These are phyloP conservation scores for Penicillium sp. DNA, from an alignment of 2,329 filamentous ascomycete genomes.

Conservation along the genomic window DNA sequence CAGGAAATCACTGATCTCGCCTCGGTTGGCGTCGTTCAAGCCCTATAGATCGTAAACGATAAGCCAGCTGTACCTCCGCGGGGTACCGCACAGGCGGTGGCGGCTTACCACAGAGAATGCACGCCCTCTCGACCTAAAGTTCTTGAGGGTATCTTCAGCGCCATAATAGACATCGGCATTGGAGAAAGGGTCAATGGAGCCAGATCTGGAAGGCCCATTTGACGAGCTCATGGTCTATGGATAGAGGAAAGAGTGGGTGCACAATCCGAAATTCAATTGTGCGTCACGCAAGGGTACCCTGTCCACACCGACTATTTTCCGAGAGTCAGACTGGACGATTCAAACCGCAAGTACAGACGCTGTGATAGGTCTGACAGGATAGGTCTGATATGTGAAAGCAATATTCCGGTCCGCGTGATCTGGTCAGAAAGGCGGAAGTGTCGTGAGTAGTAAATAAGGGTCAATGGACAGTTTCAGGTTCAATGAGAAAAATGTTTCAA, in stretches of 20 bases:
- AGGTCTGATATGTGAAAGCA: neutral
- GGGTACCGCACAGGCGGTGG: conserved; percentile 16
- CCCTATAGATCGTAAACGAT: conserved; percentile 27
- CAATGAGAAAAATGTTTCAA: neutral
- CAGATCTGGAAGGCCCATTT: conserved; percentile 40
- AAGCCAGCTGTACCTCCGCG: conserved; percentile 14
- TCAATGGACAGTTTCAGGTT: neutral
- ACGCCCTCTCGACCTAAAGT: conserved; percentile 50
- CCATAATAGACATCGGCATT: conserved; percentile 63
- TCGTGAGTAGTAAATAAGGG: neutral
- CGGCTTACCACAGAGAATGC: conserved; percentile 59
- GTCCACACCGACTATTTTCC: conserved; percentile 26
- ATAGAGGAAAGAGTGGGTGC: conserved; percentile 6
- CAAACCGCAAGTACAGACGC: conserved; percentile 3
- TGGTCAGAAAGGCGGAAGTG: neutral
- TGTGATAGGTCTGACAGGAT: conserved; percentile 1
- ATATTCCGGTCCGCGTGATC: neutral
- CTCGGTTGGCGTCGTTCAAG: conserved; percentile 39
- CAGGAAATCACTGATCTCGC: conserved; percentile 38
- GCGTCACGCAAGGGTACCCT: conserved; percentile 17
- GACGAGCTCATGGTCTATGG: conserved; percentile 42
- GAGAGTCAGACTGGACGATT: conserved; percentile 1
- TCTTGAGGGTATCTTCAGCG: conserved; percentile 49
- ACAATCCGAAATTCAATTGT: conserved; percentile 17
- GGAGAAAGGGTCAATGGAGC: conserved; percentile 59